A percentile compares a stretch with the other conserved stretches of the same genome.
Evolutionary conservation across 345 rosid species (phyloP).

Genomic region (Salix suchowensis): DNA sequence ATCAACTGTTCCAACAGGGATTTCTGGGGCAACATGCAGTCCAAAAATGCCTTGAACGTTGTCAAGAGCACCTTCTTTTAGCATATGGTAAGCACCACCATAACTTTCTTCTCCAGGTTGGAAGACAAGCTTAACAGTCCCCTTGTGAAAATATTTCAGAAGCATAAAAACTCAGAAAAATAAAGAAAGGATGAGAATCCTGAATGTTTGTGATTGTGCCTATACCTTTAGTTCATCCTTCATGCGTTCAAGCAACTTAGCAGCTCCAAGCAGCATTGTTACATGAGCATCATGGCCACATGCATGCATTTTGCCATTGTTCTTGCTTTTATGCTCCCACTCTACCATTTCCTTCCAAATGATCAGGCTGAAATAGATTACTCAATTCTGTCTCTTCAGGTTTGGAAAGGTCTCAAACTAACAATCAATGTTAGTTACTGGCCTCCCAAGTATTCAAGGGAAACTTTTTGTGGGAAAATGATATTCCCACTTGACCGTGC

Average conservation of each 20-base stretch:
- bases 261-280: constrained; percentile 53
- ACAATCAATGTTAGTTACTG: no score
- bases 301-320: constrained; percentile 54
- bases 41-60: constrained; percentile 42
- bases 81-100: constrained; percentile 54
- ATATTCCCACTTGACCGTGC: no score
- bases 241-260: constrained; percentile 36
- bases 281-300: constrained; percentile 56
- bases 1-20: constrained; percentile 38
- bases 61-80: constrained; percentile 48
- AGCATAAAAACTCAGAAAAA: not conserved
- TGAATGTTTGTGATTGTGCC: not conserved
- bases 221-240: constrained; percentile 34
- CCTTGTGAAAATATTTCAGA: constrained; percentile 18
- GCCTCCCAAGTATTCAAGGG: no score
- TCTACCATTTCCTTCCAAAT: constrained; percentile 40
- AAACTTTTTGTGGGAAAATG: no score
- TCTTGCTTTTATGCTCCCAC: constrained; percentile 45
- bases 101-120: constrained; percentile 59
- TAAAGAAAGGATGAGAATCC: not conserved
- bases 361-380: not conserved
- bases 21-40: constrained; percentile 35
- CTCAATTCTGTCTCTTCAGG: not conserved
- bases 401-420: not conserved
- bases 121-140: constrained; percentile 53